phyloP scores from a whole-genome alignment of 257 asterid species.

The Haberlea rhodopensis region DNA sequence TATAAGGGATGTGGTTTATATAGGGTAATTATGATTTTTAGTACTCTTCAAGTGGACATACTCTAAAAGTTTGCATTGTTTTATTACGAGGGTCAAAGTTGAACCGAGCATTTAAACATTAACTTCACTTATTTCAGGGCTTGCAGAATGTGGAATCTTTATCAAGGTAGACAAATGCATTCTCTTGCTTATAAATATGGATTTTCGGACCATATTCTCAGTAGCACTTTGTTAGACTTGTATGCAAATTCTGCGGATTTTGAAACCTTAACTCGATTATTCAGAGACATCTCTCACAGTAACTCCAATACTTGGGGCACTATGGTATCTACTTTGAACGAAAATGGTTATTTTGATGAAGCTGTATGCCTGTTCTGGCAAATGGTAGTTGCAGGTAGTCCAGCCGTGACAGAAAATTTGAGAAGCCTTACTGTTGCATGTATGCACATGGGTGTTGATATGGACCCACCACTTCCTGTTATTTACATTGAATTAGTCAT shows the following conservation, averaged over 20 bases:
- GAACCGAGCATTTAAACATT: slow-evolving; percentile 39
- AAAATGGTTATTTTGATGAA: slow-evolving; percentile 31
- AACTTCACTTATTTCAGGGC: slow-evolving; percentile 37
- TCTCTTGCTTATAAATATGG: slow-evolving; percentile 42
- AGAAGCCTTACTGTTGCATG: slow-evolving; percentile 32
- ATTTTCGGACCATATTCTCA: slow-evolving; percentile 33
- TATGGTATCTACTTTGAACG: slow-evolving; percentile 24
- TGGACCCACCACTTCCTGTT: no score
- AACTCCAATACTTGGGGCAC: slow-evolving; percentile 31
- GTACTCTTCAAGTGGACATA: slow-evolving; percentile 31
- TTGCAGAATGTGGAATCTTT: slow-evolving; percentile 24
- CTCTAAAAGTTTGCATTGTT: slow-evolving; percentile 26
- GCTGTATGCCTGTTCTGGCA: slow-evolving; percentile 31
- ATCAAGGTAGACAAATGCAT: slow-evolving; percentile 34
- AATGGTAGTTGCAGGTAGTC: slow-evolving; percentile 28
- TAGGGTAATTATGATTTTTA: slow-evolving; percentile 44
- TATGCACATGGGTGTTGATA: slow-evolving; percentile 31
- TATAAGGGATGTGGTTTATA: slow-evolving; percentile 36
- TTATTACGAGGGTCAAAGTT: slow-evolving; percentile 27
- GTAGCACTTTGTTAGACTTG: background rate
- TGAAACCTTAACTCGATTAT: slow-evolving; percentile 22
- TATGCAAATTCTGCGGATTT: background rate
- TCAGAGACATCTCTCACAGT: slow-evolving; percentile 23
- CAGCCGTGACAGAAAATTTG: slow-evolving; percentile 34
- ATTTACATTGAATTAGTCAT: no score